Base-by-base conservation (phyloP, 805 yeast genomes). In the Saccharomycopsis capsularis region DNA sequence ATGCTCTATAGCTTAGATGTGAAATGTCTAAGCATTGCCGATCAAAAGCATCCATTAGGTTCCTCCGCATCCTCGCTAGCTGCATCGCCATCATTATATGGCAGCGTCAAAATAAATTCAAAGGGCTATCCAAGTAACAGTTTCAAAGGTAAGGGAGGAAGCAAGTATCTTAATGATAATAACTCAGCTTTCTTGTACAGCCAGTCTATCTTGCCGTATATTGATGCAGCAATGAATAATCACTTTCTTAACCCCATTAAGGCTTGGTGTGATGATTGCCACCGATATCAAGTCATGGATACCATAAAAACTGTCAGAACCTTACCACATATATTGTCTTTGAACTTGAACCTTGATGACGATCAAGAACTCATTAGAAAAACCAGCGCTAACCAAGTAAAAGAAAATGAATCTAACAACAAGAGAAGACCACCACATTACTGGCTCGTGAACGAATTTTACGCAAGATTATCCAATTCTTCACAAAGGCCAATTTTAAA, bases 391-490 rank as follows among this genome's bases (percentile, higher is more conserved):
- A 32, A 35, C 15, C 52, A 51, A 34, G 23, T 47, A 18, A 37
- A 46, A 16, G 39, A 21, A 1, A 42, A 22, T 21, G 19, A 36
- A 19, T 42, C 25, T 21, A 29, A 49, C 15, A 42, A 46, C 32
- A 48, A 50, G 35, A 54, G 52, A 18, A n/a, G 42, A 13, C n/a
- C 23, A 16, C 47, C 38, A 9, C 38, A 35, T 44, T 69, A 74
- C 27, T 82, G 90, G 89, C 62, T 84, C 2, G 73, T 74, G 9
- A 77, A 79, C 2, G 81, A 74, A 53, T 83, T 83, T 60, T 81
- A 73, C 57, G 73, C 74, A 2, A 63, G 65, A 3, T 61, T 65
- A 21, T 63, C 68, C 21, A 67, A 66, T 38, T 37, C 55, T 9
- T 48, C 52, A 27, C 66, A 68, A 27, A 67, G 68, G 39, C 66